These are phyloP conservation scores for Xerocomellus amylosporus DNA, from an alignment of 768 basidiomycete genomes.

Conservation along the genomic window DNA sequence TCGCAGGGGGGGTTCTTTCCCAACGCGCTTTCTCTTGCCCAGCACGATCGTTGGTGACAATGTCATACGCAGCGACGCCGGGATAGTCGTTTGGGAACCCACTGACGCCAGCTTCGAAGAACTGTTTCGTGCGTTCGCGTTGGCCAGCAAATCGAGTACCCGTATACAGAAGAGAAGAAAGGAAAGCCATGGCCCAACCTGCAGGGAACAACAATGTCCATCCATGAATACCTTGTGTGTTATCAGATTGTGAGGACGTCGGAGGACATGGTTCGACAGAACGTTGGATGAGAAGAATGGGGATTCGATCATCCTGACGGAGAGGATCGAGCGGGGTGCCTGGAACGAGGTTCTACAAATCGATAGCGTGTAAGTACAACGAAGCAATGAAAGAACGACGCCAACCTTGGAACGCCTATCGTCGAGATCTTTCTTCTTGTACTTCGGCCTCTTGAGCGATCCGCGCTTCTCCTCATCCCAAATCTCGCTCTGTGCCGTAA, in stretches of 20 bases:
- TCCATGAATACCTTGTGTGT: slow-evolving; percentile 59
- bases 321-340: slow-evolving; percentile 66
- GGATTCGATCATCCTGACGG: slow-evolving; percentile 79
- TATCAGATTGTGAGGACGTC: slow-evolving; percentile 23
- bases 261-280: slow-evolving; percentile 48
- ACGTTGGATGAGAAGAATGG: slow-evolving; percentile 79
- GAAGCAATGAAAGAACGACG: background rate
- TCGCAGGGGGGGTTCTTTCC: slow-evolving; percentile 84
- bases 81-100: slow-evolving; percentile 87
- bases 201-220: slow-evolving; percentile 86
- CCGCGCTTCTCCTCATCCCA: slow-evolving; percentile 66
- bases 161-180: slow-evolving; percentile 76
- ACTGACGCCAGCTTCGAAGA: slow-evolving; percentile 72
- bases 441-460: slow-evolving; percentile 57
- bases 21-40: slow-evolving; percentile 57
- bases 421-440: slow-evolving; percentile 84
- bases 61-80: slow-evolving; percentile 49
- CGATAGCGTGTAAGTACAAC: background rate
- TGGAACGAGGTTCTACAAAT: slow-evolving; percentile 65
- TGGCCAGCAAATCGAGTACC: slow-evolving; percentile 85
- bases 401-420: slow-evolving; percentile 70
- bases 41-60: slow-evolving; percentile 48
- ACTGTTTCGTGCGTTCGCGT: slow-evolving; percentile 75
- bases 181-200: slow-evolving; percentile 91
- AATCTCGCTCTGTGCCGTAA: slow-evolving; percentile 63